phyloP scores from a whole-genome alignment of 2,329 filamentous ascomycete species.

The Emmonsia crescens region DNA sequence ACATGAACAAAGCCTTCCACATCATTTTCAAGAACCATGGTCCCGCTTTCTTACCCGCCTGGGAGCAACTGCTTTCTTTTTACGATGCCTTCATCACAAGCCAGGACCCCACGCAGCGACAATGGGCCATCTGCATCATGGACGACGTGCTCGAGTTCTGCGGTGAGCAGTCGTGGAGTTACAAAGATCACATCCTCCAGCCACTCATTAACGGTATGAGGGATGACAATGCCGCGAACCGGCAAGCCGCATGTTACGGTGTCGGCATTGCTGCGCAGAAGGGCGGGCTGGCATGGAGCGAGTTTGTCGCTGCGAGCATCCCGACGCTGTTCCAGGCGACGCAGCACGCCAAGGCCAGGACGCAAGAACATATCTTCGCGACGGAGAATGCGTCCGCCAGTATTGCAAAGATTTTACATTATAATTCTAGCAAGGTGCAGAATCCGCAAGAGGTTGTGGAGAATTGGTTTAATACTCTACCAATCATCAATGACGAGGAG shows the following conservation, averaged over 20 bases:
- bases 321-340: slow-evolving; percentile 77
- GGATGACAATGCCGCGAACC: slow-evolving; percentile 77
- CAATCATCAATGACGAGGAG: slow-evolving; percentile 90
- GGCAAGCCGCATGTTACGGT: slow-evolving; percentile 91
- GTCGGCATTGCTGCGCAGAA: slow-evolving; percentile 92
- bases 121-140: slow-evolving; percentile 98
- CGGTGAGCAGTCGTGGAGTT: slow-evolving; percentile 75
- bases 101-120: slow-evolving; percentile 75
- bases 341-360: slow-evolving; percentile 67
- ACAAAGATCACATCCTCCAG: slow-evolving; percentile 73
- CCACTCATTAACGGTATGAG: slow-evolving; percentile 78
- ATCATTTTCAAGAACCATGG: slow-evolving; percentile 97
- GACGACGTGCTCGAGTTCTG: slow-evolving; percentile 98
- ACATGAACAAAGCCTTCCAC: slow-evolving; percentile 99
- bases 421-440: slow-evolving; percentile 64
- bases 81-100: slow-evolving; percentile 79
- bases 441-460: slow-evolving; percentile 65
- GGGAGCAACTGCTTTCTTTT: slow-evolving; percentile 74
- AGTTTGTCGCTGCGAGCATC: slow-evolving; percentile 71
- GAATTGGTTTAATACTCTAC: slow-evolving; percentile 87
- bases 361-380: slow-evolving; percentile 89
- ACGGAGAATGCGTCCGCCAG: slow-evolving; percentile 96
- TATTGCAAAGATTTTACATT: slow-evolving; percentile 94
- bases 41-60: slow-evolving; percentile 68
- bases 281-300: slow-evolving; percentile 75